These are phyloP conservation scores for Neofusicoccum laricinum DNA, from an alignment of 2,329 filamentous ascomycete genomes.

Conservation along the genomic window DNA sequence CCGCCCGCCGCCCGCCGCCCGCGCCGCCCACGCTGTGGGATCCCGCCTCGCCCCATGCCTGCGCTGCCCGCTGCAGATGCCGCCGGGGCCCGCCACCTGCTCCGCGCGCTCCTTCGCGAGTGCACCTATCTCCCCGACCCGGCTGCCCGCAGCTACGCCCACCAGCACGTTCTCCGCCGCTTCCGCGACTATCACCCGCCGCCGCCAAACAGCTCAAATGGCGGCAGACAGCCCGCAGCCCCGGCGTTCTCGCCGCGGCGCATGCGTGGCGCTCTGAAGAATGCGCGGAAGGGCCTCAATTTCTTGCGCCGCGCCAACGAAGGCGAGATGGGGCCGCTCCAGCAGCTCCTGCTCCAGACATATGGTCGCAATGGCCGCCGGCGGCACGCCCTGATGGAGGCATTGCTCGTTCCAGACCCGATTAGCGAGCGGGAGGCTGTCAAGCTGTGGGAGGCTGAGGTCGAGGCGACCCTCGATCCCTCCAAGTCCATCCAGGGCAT, in stretches of 20 bases:
- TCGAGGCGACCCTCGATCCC: not conserved
- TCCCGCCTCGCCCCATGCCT: not conserved
- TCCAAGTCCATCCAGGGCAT: not conserved
- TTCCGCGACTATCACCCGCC: conserved; percentile 46
- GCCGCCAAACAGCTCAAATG: not conserved
- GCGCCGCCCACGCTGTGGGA: not conserved
- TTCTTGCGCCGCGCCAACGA: conserved; percentile 54
- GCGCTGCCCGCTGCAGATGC: not conserved
- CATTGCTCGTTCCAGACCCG: conserved; percentile 2
- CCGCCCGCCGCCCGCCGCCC: not conserved
- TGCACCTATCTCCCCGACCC: conserved; percentile 60
- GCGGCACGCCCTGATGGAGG: conserved; percentile 46
- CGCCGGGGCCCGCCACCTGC: conserved; percentile 38
- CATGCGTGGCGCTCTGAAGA: not conserved
- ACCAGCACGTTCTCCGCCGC: conserved; percentile 45
- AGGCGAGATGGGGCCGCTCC: conserved; percentile 50
- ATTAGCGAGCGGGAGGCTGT: not conserved
- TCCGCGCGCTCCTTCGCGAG: conserved; percentile 58
- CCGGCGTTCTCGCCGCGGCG: conserved; percentile 11
- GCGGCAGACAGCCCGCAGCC: not conserved
- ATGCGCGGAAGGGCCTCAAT: conserved; percentile 38
- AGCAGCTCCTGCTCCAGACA: conserved; percentile 52
- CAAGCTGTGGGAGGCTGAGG: not conserved
- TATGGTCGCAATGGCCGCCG: conserved; percentile 58
- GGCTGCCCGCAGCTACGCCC: conserved; percentile 50